Percentiles rank a stretch among this genome's conserved stretches.
Conservation (phyloP, 768 basidiomycete genomes). For the Scleroderma bovista region DNA sequence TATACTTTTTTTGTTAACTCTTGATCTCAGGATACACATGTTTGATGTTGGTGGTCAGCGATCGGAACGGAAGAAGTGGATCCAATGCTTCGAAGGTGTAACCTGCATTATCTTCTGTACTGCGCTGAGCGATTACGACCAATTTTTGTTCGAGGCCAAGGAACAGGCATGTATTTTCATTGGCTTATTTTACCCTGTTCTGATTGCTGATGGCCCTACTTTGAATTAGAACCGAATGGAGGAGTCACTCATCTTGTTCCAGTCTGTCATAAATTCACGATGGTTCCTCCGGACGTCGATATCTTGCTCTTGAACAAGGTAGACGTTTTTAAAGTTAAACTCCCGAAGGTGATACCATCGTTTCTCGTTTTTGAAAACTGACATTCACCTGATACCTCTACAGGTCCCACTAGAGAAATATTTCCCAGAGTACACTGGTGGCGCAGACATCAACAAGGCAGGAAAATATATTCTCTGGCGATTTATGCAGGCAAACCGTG, state of each 20-base stretch:
- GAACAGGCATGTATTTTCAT: slow-evolving; percentile 19
- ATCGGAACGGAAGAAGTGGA: slow-evolving; percentile 80
- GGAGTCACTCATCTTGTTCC: slow-evolving; percentile 70
- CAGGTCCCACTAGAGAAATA: slow-evolving; percentile 72
- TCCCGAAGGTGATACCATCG: slow-evolving; percentile 41
- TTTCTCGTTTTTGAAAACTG: neutral
- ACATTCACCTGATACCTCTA: neutral
- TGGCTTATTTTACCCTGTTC: neutral
- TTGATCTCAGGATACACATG: slow-evolving; percentile 50
- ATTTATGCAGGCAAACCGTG: slow-evolving; percentile 89
- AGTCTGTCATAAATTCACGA: slow-evolving; percentile 72
- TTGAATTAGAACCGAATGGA: slow-evolving; percentile 62
- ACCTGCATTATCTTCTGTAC: slow-evolving; percentile 78
- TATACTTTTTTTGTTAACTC: too few relatives aligned
- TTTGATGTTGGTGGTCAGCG: slow-evolving; percentile 79
- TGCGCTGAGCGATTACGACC: slow-evolving; percentile 68
- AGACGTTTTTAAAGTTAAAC: slow-evolving; percentile 70
- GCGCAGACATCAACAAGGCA: slow-evolving; percentile 87
- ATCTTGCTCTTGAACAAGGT: slow-evolving; percentile 71
- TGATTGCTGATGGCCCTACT: neutral
- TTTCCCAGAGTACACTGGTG: slow-evolving; percentile 88
- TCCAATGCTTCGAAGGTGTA: slow-evolving; percentile 71
- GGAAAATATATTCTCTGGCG: slow-evolving; percentile 93
- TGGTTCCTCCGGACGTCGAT: slow-evolving; percentile 69
- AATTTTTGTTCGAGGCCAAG: slow-evolving; percentile 59